Evolutionary conservation across 73 alveolate species (phyloP), one percentile per base, ranked within the genome.

Genomic region (Paramecium pentaurelia): DNA sequence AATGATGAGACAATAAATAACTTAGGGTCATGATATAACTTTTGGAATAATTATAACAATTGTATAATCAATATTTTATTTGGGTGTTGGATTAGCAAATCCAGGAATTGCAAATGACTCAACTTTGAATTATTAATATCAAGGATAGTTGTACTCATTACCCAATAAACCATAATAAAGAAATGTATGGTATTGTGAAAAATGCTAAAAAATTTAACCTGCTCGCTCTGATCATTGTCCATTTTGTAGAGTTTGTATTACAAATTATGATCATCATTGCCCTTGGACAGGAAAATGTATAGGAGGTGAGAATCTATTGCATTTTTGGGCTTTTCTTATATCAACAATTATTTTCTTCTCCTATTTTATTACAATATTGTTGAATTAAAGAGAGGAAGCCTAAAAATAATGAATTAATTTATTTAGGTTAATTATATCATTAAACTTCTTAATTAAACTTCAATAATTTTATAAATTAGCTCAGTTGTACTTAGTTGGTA

Each of bases 261-360:
- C 7, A n/a, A 95, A 92, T 18, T 60, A 36, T 34, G 99, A 96
- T 90, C 99, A 96, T 88, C 99, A 96, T 90, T 96, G 98, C 60
- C 98, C 97, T 30, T 96, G 98, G 98, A 96, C 97, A 68, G 96
- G 98, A 40, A 96, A 96, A 87, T 96, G 98, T 44, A 96, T 96
- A 27, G 98, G 98, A 60, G 71, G 58, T 8, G 96, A 92, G 38
- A 96, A 96, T 86, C 40, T 86, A 22, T 11, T 49, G 8, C 91
- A 94, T 14, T 96, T 96, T 68, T 71, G 54, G 71, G 28, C 60
- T 16, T 96, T 93, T 68, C 40, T 89, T 27, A 7, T 68, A 38
- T 42, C 94, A 73, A 89, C 94, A 1, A 89, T 77, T 3, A 9
- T 47, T 2, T 89, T 71, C 40, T 89, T 89, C 68, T 45, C 60